Conservation (phyloP, 1,284 basidiomycete genomes). For the Schizophyllum amplum region DNA sequence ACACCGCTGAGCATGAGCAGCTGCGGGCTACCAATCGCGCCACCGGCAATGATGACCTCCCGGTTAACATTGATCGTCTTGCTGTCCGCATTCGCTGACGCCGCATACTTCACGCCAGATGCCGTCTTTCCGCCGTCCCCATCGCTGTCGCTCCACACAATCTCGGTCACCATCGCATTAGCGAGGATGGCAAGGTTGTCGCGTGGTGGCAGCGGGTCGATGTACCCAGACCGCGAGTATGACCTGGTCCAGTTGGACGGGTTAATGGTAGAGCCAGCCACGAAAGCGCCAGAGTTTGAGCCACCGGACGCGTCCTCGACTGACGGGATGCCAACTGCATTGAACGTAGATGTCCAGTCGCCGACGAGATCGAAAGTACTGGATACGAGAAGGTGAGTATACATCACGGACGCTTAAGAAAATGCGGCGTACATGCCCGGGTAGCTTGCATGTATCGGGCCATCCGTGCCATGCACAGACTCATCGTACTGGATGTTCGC, state of each 20-base stretch:
- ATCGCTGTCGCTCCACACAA: constrained; percentile 42
- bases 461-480: constrained; percentile 10
- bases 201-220: constrained; percentile 46
- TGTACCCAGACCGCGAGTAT: constrained; percentile 62
- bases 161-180: constrained; percentile 47
- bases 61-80: constrained; percentile 34
- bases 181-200: constrained; percentile 56
- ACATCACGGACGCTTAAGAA: not conserved
- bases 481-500: constrained; percentile 6
- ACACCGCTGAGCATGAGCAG: constrained; percentile 41
- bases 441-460: constrained; percentile 13
- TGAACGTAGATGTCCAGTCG: constrained; percentile 40
- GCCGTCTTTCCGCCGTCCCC: constrained; percentile 35
- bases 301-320: constrained; percentile 41
- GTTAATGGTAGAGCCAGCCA: constrained; percentile 61
- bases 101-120: constrained; percentile 48
- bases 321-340: constrained; percentile 33
- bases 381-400: not conserved
- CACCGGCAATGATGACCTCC: constrained; percentile 44
- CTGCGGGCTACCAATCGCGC: constrained; percentile 47
- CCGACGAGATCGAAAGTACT: not conserved
- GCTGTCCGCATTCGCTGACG: constrained; percentile 20
- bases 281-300: constrained; percentile 41
- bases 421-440: not conserved
- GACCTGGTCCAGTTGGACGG: constrained; percentile 59